Base-by-base conservation (phyloP, 1,139 yeast genomes). In the Pichia sp. region DNA sequence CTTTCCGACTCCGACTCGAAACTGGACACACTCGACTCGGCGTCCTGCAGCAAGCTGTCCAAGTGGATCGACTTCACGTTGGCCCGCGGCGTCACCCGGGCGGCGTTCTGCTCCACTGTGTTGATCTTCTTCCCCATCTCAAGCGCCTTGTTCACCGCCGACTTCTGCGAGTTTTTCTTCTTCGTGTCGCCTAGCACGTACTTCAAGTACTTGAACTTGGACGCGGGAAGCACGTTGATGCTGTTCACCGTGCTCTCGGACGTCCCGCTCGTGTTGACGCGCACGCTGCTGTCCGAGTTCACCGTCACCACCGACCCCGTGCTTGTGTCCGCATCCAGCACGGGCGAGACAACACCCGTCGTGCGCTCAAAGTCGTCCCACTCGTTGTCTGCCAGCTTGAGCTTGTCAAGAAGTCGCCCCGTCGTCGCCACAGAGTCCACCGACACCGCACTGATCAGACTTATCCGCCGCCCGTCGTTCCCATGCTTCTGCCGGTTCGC, bases 331-430 rank as follows among this genome's bases (percentile, higher is more conserved):
- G 52, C 26, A 26, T 44, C 53, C 7, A 29, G 29, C 13, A 32
- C 13, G 8, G 43, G 23, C 7, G 34, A n/a, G 13, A 31, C 32
- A 11, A 13, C 13, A n/a, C 13, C 15, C 6, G 49, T 47, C 11
- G 34, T 48, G 26, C 26, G 26, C 2, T 47, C 44, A 8, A 52
- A 50, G 8, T 56, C 51, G 32, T 62, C 61, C 62, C 64, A 62
- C 23, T 64, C 70, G 19, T 61, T 64, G 30, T 72, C 75, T 32
- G 70, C 70, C 16, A 73, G 62, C 13, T 68, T 70, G 19, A 72
- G 55, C 40, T 71, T 70, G 52, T 73, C 77, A 45, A 73, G 60
- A 10, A 73, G 60, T 32, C 77, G 59, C 3, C 75, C 76, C 2
- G 73, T 67, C 2, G 70, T 65, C 1, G 62, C 55, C 0, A 62